Evolutionary conservation across 2,329 filamentous ascomycete species (phyloP).

Genomic region (Phaeosphaeriaceae sp.): DNA sequence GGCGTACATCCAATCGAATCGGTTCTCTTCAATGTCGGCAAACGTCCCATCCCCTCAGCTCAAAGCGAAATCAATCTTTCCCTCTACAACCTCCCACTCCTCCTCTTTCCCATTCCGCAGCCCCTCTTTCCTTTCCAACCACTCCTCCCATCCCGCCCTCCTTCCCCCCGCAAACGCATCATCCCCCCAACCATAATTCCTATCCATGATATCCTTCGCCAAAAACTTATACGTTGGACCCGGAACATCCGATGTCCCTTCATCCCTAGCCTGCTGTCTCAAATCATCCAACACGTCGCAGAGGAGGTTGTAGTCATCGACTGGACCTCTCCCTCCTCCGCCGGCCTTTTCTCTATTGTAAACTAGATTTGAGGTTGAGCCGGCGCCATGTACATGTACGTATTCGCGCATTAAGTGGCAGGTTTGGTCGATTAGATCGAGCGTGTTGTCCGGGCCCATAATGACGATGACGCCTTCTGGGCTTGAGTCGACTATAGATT

Average conservation of each 20-base stretch:
- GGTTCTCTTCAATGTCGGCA: no score
- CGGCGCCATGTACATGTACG: background rate
- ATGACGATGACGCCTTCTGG: slow-evolving; percentile 15
- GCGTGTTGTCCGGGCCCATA: slow-evolving; percentile 13
- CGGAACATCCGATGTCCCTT: slow-evolving; percentile 15
- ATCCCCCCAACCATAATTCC: slow-evolving; percentile 20
- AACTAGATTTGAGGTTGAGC: slow-evolving; percentile 6
- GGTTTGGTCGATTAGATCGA: slow-evolving; percentile 20
- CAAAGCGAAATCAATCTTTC: no score
- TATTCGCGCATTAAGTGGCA: slow-evolving; percentile 21
- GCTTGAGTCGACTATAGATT: background rate
- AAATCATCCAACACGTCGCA: slow-evolving; percentile 18
- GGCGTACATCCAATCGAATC: no score
- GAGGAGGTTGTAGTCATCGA: slow-evolving; percentile 21
- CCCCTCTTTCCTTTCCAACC: slow-evolving; percentile 6
- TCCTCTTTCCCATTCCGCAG: no score
- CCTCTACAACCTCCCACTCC: background rate
- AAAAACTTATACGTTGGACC: slow-evolving; percentile 20
- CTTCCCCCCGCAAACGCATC: background rate
- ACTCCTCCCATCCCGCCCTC: slow-evolving; percentile 24
- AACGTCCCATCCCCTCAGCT: no score
- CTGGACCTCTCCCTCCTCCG: slow-evolving; percentile 13
- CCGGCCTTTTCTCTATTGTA: slow-evolving; percentile 11
- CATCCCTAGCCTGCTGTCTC: slow-evolving; percentile 11
- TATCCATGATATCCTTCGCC: slow-evolving; percentile 24